Base-by-base conservation (phyloP, 805 yeast genomes). In the Dipodascopsis tothii region DNA sequence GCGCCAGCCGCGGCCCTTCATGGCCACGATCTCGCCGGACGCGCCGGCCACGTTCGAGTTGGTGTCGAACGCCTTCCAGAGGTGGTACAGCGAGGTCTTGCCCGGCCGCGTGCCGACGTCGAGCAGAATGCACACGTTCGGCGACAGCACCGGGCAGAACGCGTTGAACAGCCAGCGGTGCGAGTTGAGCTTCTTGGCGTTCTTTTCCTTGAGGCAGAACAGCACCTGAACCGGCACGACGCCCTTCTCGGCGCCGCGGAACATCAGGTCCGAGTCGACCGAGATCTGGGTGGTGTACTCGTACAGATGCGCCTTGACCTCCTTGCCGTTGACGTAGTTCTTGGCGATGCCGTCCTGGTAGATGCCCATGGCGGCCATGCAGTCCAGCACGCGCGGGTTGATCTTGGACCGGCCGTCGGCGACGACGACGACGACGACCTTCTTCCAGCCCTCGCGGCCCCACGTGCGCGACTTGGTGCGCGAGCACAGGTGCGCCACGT, bases 51-150 rank as follows among this genome's bases (percentile, higher is more conserved):
- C 95, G 57, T 90, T 88, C 1, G 96, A 87, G 60, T 92, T 96
- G 55, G 79, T 74, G 63, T 92, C 98, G 63, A 92, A 92, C 0
- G 96, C 94, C 64, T 92, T 92, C 99, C 99, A 92, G 47, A 92
- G 69, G 56, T 90, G 92, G 59, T 92, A 94, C 21, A 90, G 70
- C 0, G 97, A 90, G 41, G 82, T 79, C 37, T 76, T 74, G 52
- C 86, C 87, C n/a, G 97, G 94, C 57, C 81, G 78, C 0, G 99
- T 92, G 50, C 99, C 99, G n/a, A 92, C 98, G 70, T 92, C 99
- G 39, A 92, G 72, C 48, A 92, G 66, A 5, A 86, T 77, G 43
- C 90, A 80, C 14, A 90, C 94, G 55, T 86, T 88, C 11, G 99
- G 98, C 56, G 88, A 84, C 52, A 94, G 68, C 17, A 81, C 74